Evolutionary conservation across 768 basidiomycete species (phyloP), one percentile per base, ranked within the genome.

Genomic region (Tricholoma furcatifolium): DNA sequence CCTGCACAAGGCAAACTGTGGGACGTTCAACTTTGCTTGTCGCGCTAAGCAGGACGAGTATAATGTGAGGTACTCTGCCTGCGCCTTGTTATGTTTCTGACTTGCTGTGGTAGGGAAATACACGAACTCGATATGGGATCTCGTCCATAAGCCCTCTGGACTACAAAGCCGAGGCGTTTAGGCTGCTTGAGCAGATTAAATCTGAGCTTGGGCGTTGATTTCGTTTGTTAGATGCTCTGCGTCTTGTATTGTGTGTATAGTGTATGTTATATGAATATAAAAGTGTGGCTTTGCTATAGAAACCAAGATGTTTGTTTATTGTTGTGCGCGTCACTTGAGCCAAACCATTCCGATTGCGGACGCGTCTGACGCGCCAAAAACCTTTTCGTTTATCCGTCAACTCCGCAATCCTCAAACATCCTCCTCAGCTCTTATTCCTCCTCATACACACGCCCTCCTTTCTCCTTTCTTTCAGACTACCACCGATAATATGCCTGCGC

Each of bases 11-110:
- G 84, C 89, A 2, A 77, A 77, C 10, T 89, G 88, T 54, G 78
- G 79, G 59, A 79, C 80, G 0, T 96, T 78, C 71, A 93, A 91
- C 62, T 91, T 98, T 68, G 77, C 80, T 36, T 91, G 92, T 65
- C 83, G 87, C 39, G 96, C 93, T 3, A 91, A 88, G 68, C 85
- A 87, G 62, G 93, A 98, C 57, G 85, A 83, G 0, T 98, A 79
- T 63, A 88, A 91, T 59, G 93, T 92, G 64, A 65, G 87, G 69
- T 36, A 15, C 5, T 41, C 30, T 50, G 9, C 23, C 23, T 32
- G 10, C 10, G 21, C 18, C 52, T 23, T 56, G 36, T 44, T 35
- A 23, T 32, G 4, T 41, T 21, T 31, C 35, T 48, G 24, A 43
- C 21, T 23, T 15, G 24, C 23, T 10, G n/a, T 20, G 43, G 51